Evolutionary conservation across 1,284 basidiomycete species (phyloP).

Genomic region (Cronartium quercuum): DNA sequence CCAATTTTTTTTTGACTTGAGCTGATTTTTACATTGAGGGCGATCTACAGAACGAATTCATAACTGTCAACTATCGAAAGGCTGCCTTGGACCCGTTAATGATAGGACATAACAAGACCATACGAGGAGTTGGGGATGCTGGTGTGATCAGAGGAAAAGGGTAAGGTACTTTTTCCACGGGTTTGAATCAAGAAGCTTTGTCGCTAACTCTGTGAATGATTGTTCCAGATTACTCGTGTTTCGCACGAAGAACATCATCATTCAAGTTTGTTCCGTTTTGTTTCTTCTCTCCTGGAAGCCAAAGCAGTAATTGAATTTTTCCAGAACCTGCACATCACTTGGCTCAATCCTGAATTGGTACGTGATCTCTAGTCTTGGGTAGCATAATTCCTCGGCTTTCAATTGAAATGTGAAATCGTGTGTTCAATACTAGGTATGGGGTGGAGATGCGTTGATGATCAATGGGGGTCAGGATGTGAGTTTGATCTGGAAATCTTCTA

Average conservation of each 20-base stretch:
- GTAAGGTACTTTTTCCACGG: background rate
- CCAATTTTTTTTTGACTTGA: background rate
- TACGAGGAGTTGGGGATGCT: conserved; percentile 15
- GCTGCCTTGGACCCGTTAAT: background rate
- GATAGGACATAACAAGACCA: conserved; percentile 21
- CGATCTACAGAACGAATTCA: background rate
- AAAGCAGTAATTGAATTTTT: background rate
- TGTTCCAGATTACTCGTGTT: background rate
- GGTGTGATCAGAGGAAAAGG: conserved; percentile 37
- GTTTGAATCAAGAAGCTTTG: background rate
- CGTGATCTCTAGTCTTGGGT: background rate
- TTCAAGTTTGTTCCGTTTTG: background rate
- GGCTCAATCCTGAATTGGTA: conserved; percentile 13
- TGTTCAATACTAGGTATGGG: conserved; percentile 25
- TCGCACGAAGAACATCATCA: background rate
- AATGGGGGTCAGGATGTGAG: conserved; percentile 17
- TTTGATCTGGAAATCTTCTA: background rate
- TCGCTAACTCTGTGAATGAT: background rate
- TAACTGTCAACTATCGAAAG: conserved; percentile 2
- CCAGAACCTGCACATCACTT: background rate
- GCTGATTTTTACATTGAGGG: background rate
- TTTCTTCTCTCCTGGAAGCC: background rate
- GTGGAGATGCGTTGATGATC: conserved; percentile 27
- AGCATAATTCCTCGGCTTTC: background rate
- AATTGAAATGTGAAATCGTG: background rate